Percentiles rank a stretch among this genome's conserved stretches.
These are phyloP conservation scores for Cronartium ribicola DNA, from an alignment of 1,284 basidiomycete genomes.

Conservation along the genomic window DNA sequence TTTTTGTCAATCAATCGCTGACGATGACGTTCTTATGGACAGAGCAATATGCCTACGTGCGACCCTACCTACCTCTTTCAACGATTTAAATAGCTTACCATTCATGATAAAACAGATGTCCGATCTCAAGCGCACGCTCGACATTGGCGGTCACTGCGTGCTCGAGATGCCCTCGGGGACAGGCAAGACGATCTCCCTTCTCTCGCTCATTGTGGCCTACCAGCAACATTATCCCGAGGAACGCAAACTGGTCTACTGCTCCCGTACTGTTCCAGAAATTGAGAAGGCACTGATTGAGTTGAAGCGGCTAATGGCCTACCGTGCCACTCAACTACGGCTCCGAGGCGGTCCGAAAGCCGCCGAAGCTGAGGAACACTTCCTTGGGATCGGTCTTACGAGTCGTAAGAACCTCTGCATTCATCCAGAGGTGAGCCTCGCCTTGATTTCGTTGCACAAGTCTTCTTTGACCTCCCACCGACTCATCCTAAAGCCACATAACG, in stretches of 20 bases:
- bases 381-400: constrained; percentile 87
- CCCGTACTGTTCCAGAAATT: constrained; percentile 99
- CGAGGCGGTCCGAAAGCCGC: constrained; percentile 60
- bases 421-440: constrained; percentile 66
- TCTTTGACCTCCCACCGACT: background rate
- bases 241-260: constrained; percentile 96
- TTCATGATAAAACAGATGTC: constrained; percentile 18
- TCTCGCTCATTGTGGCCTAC: constrained; percentile 95
- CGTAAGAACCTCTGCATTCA: constrained; percentile 96
- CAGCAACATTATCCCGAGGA: constrained; percentile 93
- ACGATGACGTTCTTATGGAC: background rate
- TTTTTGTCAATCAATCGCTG: background rate
- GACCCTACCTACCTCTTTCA: background rate
- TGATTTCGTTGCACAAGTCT: background rate
- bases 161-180: constrained; percentile 99
- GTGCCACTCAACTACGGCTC: constrained; percentile 55
- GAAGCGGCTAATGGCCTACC: constrained; percentile 89
- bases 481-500: constrained; percentile 17
- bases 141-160: constrained; percentile 76
- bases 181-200: constrained; percentile 93
- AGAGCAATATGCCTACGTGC: constrained; percentile 42
- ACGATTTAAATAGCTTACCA: background rate
- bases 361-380: constrained; percentile 70
- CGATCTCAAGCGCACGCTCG: constrained; percentile 46
- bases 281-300: constrained; percentile 96